A percentile compares a stretch with the other conserved stretches of the same genome.
Conservation (phyloP, 495 filamentous ascomycete genomes). For the Zalerion maritima region DNA sequence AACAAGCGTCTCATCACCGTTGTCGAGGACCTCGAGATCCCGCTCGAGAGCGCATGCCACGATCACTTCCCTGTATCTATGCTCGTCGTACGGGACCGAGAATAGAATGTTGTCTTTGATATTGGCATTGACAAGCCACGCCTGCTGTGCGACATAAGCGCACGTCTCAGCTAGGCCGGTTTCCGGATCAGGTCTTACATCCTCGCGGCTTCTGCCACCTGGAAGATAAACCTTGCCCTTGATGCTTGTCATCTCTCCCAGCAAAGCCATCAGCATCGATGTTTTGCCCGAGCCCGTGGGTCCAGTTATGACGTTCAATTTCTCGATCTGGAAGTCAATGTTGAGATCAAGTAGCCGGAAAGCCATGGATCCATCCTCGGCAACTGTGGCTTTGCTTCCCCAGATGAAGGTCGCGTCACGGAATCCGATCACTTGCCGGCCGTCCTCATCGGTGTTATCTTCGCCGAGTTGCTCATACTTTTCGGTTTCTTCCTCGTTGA, state of each 20-base stretch:
- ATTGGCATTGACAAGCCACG: constrained; percentile 92
- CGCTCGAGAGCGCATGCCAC: constrained; percentile 86
- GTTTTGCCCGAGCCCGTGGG: constrained; percentile 93
- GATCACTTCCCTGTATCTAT: constrained; percentile 76
- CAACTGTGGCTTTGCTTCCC: constrained; percentile 54
- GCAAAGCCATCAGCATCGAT: constrained; percentile 84
- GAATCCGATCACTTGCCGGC: constrained; percentile 63
- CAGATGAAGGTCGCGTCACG: constrained; percentile 74
- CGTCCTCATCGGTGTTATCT: constrained; percentile 43
- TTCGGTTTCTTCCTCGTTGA: constrained; percentile 89
- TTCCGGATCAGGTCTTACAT: constrained; percentile 64
- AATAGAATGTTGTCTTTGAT: constrained; percentile 97
- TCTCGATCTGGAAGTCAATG: constrained; percentile 59
- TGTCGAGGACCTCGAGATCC: constrained; percentile 83
- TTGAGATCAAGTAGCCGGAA: constrained; percentile 77
- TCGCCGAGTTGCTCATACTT: constrained; percentile 79
- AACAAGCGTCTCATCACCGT: constrained; percentile 84
- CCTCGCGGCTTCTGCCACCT: constrained; percentile 66
- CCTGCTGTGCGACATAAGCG: constrained; percentile 94
- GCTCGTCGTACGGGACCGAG: constrained; percentile 65
- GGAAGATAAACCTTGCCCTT: constrained; percentile 73
- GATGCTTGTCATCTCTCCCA: constrained; percentile 90
- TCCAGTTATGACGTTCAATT: constrained; percentile 82
- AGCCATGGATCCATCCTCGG: constrained; percentile 42
- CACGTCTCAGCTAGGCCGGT: constrained; percentile 83